Percentiles rank a stretch among this genome's conserved stretches.
Conservation (phyloP, 2,329 filamentous ascomycete genomes). For the Penicillium sp. region DNA sequence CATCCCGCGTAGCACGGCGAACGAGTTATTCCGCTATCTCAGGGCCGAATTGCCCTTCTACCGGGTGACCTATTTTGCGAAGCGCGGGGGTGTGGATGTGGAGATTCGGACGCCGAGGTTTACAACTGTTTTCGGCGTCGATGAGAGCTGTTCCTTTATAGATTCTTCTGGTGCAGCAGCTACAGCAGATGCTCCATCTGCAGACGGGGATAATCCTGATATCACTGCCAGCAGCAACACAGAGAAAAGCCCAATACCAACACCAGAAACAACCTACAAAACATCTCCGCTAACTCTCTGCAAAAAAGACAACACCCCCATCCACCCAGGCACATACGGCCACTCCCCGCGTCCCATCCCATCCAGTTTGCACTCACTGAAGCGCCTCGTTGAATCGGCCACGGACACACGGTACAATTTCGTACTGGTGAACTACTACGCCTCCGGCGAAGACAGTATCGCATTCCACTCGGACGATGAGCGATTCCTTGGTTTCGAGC, state of each 20-base stretch:
- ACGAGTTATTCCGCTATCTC: slow-evolving; percentile 70
- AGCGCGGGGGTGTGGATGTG: slow-evolving; percentile 65
- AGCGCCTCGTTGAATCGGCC: slow-evolving; percentile 65
- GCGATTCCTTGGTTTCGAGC: slow-evolving; percentile 70
- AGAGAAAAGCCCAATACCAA: background rate
- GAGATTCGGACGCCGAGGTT: slow-evolving; percentile 66
- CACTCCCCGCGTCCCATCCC: slow-evolving; percentile 72
- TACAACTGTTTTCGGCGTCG: slow-evolving; percentile 65
- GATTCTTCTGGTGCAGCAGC: background rate
- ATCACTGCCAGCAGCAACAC: slow-evolving; percentile 9
- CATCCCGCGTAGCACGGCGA: slow-evolving; percentile 60
- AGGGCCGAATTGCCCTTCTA: slow-evolving; percentile 75
- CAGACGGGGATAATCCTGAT: too few species aligned
- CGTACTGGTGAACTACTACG: slow-evolving; percentile 82
- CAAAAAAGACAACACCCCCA: slow-evolving; percentile 45
- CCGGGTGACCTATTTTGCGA: slow-evolving; percentile 73
- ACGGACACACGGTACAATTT: slow-evolving; percentile 76
- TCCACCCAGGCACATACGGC: slow-evolving; percentile 54
- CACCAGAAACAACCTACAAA: background rate
- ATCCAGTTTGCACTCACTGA: slow-evolving; percentile 67
- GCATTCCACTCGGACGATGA: slow-evolving; percentile 82
- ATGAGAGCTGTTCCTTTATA: slow-evolving; percentile 66
- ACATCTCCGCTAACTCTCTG: slow-evolving; percentile 30
- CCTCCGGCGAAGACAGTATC: slow-evolving; percentile 75
- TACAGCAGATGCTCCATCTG: too few species aligned